Evolutionary conservation across 2,329 filamentous ascomycete genomes (phyloP).

Genomic region (Rutstroemia sydowiana): DNA sequence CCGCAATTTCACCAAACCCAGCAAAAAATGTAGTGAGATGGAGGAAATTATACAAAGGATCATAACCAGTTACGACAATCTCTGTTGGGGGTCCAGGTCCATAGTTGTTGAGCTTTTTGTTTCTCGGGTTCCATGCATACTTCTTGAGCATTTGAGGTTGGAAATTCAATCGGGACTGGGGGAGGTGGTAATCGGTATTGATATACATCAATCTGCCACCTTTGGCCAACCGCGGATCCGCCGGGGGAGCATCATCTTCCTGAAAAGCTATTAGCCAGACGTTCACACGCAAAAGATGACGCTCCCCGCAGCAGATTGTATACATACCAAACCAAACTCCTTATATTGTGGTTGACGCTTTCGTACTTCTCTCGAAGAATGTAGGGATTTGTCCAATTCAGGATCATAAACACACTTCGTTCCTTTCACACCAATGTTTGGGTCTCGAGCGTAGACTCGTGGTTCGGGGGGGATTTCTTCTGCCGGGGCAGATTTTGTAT

Average conservation of each 20-base stretch:
- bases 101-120: too few relatives aligned
- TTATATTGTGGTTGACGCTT: constrained; percentile 53
- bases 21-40: constrained; percentile 71
- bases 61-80: constrained; percentile 92
- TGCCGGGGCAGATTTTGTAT: constrained; percentile 18
- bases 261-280: constrained; percentile 56
- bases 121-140: constrained; percentile 73
- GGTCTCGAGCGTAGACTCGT: constrained; percentile 48
- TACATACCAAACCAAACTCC: constrained; percentile 62
- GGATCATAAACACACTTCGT: constrained; percentile 56
- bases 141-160: constrained; percentile 74
- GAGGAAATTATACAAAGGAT: constrained; percentile 75
- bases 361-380: constrained; percentile 43
- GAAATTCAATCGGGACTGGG: constrained; percentile 62
- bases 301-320: constrained; percentile 40
- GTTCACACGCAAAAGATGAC: constrained; percentile 49
- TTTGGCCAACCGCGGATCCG: constrained; percentile 74
- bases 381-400: constrained; percentile 30
- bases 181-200: constrained; percentile 60
- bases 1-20: constrained; percentile 78
- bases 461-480: constrained; percentile 16
- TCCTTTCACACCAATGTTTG: constrained; percentile 45
- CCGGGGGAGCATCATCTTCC: constrained; percentile 71
- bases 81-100: constrained; percentile 85
- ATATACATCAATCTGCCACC: constrained; percentile 60